Base-by-base conservation (phyloP, 768 basidiomycete species). In the Kwoniella shandongensis region DNA sequence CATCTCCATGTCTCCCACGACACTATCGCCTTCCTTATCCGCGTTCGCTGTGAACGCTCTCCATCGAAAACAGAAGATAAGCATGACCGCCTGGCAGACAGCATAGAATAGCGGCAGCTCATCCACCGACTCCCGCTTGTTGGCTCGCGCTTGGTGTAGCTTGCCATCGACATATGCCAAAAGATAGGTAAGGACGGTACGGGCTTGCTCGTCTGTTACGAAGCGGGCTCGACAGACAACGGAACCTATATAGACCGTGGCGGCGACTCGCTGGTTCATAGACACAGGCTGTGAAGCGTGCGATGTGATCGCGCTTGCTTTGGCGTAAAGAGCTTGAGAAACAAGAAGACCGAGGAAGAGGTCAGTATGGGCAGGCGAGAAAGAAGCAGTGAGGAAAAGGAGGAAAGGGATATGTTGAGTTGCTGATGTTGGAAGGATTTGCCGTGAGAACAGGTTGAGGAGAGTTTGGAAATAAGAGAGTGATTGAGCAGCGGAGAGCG, bases 21-120 rank as follows among this genome's bases (percentile, higher is more conserved):
- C 83, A 22, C 80, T 82, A 22, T 80, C 82, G 22, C 79, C 81
- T 4, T 86, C 87, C 13, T 47, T 65, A 47, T 39, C 62, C 59
- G 41, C 55, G 41, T 38, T 60, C 55, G 30, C 38, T 15, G 35
- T 74, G 32, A 98, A 78, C 63, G 98, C 96, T 59, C 89, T 80
- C 94, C 94, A 98, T 11, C 96, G 81, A 78, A 98, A 99, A 76
- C 96, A 98, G 76, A 99, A 99, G 62, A 99, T 91, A 62, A 98
- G 82, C 73, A 99, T 93, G 10, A 92, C 84, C 0, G 93, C 87
- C 70, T 98, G 96, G 0, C 85, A 79, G 29, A 94, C 87, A 1
- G 93, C 91, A 73, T 97, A 97, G 73, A 97, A 97, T 18, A 94
- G 83, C 25, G 82, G 83, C 5, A 77, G 63, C 65, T 87, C 45